Evolutionary conservation across 2,329 filamentous ascomycete genomes (phyloP), one percentile per base, ranked within the genome.

Genomic region (Alternaria ethzedia): DNA sequence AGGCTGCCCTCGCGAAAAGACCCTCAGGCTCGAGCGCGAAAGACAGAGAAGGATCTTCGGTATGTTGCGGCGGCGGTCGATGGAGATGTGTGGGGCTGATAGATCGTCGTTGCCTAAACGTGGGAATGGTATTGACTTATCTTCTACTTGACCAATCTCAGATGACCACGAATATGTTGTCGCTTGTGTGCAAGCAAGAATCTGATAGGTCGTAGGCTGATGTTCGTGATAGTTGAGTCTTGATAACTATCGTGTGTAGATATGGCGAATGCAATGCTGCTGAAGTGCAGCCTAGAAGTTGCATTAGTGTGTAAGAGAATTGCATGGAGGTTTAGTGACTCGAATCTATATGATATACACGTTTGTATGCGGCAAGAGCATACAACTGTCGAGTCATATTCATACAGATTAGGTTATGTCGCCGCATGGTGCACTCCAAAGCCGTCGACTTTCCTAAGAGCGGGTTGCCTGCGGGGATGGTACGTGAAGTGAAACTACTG

Each of bases 401-500:
- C 10, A 28, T 28, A 11, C 11, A 28, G 10, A 32, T 32, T n/a
- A n/a, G n/a, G 6, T 15, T 15, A 36, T 36, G 30, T 36, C 30
- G 30, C 30, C 4, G 6, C 30, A 15, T 36, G 3, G 30, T 98
- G 4, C 96, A 99, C 78, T 98, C 96, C 0, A 89, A 90, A 70
- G 95, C 96, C 0, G 96, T 99, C 1, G 96, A 99, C 78, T 99
- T 95, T 76, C 90, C 92, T 47, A 99, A 99, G 82, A 95, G 93
- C 2, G 96, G 96, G 0, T 86, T 90, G 10, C 87, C 91, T 0
- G 95, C 94, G 0, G 81, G 85, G n/a, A 91, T 97, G 83, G 82
- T 84, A 9, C 80, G 82, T 45, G 82, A 85, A 0, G 82, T 96
- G 5, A 82, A 84, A n/a, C 89, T 91, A 0, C 95, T n/a, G n/a